Evolutionary conservation across 208 protist genomes (phyloP), one percentile per base, ranked within the genome.

Genomic region (Wallacemonas sp.): DNA sequence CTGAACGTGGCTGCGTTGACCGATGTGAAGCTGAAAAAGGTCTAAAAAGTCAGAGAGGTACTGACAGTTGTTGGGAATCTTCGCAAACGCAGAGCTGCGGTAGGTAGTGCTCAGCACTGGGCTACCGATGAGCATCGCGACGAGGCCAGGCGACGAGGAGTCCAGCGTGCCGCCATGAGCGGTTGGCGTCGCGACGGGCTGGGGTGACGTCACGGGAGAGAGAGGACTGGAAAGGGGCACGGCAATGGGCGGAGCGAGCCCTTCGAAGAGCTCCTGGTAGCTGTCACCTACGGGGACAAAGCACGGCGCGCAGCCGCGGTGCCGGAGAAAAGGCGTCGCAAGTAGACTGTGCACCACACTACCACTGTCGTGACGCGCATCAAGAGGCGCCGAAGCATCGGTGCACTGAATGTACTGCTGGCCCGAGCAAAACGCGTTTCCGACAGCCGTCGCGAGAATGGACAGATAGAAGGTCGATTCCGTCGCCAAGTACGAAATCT

Each of bases 11-110:
- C 87, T 90, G 55, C 79, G 81, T 36, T 68, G 65, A 8, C 87
- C 87, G 19, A 93, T 72, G 46, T 93, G 81, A 5, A 90, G 71
- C 62, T 85, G 81, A 62, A 93, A 91, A 27, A 91, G 73, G 59
- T 91, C 77, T 39, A 86, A 74, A 36, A 76, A 86, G 29, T 89
- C 87, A 13, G 70, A 63, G 13, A 93, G 57, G 36, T 59, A 50
- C 42, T 66, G 57, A 46, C 77, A 83, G 48, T 69, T 67, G 55
- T 81, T 73, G 5, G 77, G 79, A 8, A 72, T 54, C 22, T 71
- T 42, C 3, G 68, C 62, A 39, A 81, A 86, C 26, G 78, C 78
- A 32, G 48, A 73, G 22, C 67, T 71, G 15, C 77, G 74, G 68
- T 87, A 91, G 26, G 69, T 66, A 13, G 68, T 78, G 17, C 68